These are phyloP conservation scores for Lophium mytilinum DNA, from an alignment of 495 filamentous ascomycete genomes.

Conservation along the genomic window DNA sequence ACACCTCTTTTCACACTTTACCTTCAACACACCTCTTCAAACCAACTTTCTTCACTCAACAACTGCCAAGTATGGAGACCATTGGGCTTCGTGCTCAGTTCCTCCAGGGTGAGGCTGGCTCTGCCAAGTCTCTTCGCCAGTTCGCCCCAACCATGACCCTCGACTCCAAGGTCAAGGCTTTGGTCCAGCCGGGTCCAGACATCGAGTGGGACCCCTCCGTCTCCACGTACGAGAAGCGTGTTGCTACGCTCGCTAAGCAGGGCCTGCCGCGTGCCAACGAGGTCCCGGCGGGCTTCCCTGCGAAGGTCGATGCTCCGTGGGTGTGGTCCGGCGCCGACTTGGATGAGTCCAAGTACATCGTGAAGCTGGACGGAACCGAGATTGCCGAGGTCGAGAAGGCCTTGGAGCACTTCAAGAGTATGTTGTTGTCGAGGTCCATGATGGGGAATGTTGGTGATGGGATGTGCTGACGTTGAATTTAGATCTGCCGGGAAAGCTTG, in stretches of 20 bases:
- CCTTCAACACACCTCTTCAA: no score
- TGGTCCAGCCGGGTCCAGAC: conserved; percentile 7
- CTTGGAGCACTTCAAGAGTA: background rate
- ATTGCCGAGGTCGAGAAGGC: conserved; percentile 2
- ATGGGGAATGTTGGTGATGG: background rate
- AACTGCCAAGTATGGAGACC: background rate
- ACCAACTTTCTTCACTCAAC: no score
- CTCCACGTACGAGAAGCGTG: conserved; percentile 2
- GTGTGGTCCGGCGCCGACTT: conserved; percentile 5
- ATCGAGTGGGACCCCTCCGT: conserved; percentile 11
- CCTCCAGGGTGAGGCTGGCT: background rate
- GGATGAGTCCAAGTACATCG: conserved; percentile 1
- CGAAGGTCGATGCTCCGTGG: conserved; percentile 3
- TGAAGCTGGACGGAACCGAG: background rate
- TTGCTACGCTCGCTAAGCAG: background rate
- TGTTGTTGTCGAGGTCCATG: background rate
- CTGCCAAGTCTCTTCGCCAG: background rate
- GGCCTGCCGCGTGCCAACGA: background rate
- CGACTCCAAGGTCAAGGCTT: conserved; percentile 22
- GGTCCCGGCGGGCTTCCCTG: conserved; percentile 7
- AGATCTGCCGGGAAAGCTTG: background rate
- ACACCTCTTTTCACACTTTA: no score
- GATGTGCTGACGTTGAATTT: background rate
- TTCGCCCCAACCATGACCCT: background rate
- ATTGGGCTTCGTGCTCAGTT: background rate